Conservation (phyloP, 306 rosid species). For the Cyclanthera cordifolia region DNA sequence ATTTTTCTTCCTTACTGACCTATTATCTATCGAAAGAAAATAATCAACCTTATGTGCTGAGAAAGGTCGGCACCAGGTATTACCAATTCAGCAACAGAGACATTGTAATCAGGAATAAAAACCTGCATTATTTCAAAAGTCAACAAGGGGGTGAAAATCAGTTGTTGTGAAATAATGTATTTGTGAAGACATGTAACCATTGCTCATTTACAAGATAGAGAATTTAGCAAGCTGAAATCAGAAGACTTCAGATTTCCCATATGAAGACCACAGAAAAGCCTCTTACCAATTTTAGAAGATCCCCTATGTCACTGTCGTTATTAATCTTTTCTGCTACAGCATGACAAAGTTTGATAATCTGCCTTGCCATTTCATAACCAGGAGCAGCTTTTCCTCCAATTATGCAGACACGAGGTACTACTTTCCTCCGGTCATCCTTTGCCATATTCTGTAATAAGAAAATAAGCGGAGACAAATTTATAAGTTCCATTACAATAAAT, state of each 20-base stretch:
- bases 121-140: conserved; percentile 33
- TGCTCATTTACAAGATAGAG: not conserved
- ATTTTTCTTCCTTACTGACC: not conserved
- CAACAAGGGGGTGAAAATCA: conserved; percentile 13
- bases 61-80: conserved; percentile 74
- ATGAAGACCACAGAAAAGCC: not conserved
- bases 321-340: conserved; percentile 54
- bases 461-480: conserved; percentile 1
- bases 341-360: conserved; percentile 61
- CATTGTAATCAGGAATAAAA: conserved; percentile 67
- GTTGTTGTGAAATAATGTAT: not conserved
- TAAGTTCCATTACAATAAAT: not conserved
- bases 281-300: conserved; percentile 49
- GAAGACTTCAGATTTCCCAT: not conserved
- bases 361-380: conserved; percentile 59
- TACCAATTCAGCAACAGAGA: conserved; percentile 66
- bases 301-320: conserved; percentile 47
- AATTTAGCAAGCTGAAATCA: conserved; percentile 2
- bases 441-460: conserved; percentile 42
- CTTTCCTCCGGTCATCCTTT: conserved; percentile 39
- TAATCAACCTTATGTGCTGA: conserved; percentile 53
- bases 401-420: conserved; percentile 69
- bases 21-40: not conserved
- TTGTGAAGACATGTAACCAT: conserved; percentile 3
- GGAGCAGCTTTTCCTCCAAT: conserved; percentile 79